A percentile compares a stretch with the other conserved stretches of the same genome.
Evolutionary conservation across 257 asterid species (phyloP).

Genomic region (Thymus quinquecostatus): DNA sequence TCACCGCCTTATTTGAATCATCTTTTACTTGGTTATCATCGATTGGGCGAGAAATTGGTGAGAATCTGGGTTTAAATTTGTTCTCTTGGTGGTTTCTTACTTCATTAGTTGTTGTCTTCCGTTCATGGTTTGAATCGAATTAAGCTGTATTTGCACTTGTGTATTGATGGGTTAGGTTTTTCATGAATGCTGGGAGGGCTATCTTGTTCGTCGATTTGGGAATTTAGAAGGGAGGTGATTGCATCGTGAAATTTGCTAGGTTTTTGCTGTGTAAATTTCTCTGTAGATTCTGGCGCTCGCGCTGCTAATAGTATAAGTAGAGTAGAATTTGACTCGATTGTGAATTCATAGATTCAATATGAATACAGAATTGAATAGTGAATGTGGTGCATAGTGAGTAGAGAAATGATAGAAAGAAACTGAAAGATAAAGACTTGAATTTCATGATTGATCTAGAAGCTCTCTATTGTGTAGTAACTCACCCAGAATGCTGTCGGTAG

Average conservation of each 20-base stretch:
- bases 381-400: background rate
- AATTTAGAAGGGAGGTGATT: background rate
- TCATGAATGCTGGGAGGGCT: background rate
- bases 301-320: background rate
- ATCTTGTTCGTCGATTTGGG: background rate
- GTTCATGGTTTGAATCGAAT: slow-evolving; percentile 9
- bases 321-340: background rate
- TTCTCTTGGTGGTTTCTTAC: slow-evolving; percentile 4
- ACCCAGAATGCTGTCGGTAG: background rate
- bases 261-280: background rate
- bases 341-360: background rate
- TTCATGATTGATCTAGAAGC: too few relatives aligned
- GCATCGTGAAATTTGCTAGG: background rate
- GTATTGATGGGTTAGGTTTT: slow-evolving; percentile 7
- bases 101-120: background rate
- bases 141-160: background rate
- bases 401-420: background rate
- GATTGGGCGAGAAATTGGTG: background rate
- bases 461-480: too few relatives aligned
- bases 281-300: background rate
- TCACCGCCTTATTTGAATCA: background rate
- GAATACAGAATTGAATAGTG: background rate
- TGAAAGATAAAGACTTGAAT: background rate
- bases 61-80: background rate
- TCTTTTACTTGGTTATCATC: slow-evolving; percentile 2